These are phyloP conservation scores for Bauhinia variegata DNA, from an alignment of 306 rosid genomes.

Conservation along the genomic window DNA sequence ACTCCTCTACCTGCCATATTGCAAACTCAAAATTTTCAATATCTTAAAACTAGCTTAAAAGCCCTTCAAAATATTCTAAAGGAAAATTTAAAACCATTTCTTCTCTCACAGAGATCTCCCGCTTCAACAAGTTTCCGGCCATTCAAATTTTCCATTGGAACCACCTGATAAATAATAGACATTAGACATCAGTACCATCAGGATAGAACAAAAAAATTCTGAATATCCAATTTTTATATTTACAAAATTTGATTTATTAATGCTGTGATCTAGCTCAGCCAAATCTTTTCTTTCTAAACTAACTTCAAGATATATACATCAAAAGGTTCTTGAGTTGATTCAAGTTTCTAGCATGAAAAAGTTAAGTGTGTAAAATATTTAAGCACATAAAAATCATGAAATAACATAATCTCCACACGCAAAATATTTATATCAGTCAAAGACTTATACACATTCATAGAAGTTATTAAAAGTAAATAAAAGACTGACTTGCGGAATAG, in stretches of 20 bases:
- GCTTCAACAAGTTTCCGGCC: slow-evolving; percentile 92
- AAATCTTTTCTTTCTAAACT: neutral
- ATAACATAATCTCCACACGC: neutral
- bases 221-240: slow-evolving; percentile 6
- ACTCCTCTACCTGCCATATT: slow-evolving; percentile 89
- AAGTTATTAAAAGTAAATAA: slow-evolving; percentile 8
- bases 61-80: slow-evolving; percentile 28
- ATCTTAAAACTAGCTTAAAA: slow-evolving; percentile 26
- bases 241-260: slow-evolving; percentile 19
- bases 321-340: neutral
- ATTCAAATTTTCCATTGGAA: slow-evolving; percentile 91
- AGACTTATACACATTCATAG: slow-evolving; percentile 14
- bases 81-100: slow-evolving; percentile 70
- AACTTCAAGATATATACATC: slow-evolving; percentile 9
- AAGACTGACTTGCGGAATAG: neutral
- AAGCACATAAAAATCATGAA: neutral
- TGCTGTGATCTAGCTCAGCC: neutral
- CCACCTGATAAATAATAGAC: slow-evolving; percentile 67
- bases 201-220: slow-evolving; percentile 27
- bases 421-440: neutral
- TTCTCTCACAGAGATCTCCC: slow-evolving; percentile 92
- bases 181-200: slow-evolving; percentile 36
- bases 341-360: slow-evolving; percentile 12
- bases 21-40: slow-evolving; percentile 42
- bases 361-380: slow-evolving; percentile 2